Evolutionary conservation across 2,329 filamentous ascomycete genomes (phyloP), one percentile per base, ranked within the genome.

Genomic region (Diaporthe helianthi): DNA sequence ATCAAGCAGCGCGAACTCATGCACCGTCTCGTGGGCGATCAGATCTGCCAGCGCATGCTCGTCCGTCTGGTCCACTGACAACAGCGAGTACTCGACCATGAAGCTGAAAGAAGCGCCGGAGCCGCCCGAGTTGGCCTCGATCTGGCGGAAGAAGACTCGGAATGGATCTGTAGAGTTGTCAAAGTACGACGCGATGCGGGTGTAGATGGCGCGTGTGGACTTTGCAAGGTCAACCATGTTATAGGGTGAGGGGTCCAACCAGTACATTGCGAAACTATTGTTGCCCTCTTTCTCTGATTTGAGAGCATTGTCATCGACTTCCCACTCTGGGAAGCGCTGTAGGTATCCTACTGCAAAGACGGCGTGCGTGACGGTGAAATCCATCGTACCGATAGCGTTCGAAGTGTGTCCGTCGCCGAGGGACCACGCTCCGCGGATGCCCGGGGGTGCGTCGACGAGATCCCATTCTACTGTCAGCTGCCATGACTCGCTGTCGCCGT

Each of bases 21-120:
- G 71, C 29, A 72, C 54, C 2, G 69, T 66, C 68, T 72, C 71
- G 61, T 72, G 71, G 9, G 71, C 65, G 3, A 72, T 49, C 22
- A 72, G 44, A 33, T 72, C 67, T 4, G 53, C 65, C 22, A 72
- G 36, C 6, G 17, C 33, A n/a, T 51, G 47, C 38, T 65, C 36
- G 8, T 53, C 33, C 26, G n/a, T 41, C 47, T 69, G 38, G 19
- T 33, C 52, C 1, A 65, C 60, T 29, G 60, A 67, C 29, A 8
- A 12, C 10, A 54, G 41, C 17, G 68, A 69, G 53, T 69, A 69
- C 68, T 69, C 68, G 44, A 69, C 31, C 61, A 69, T 22, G 63
- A 69, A 69, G 51, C 60, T 66, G 12, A 49, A 31, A 17, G 63
- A 52, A 15, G 68, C 61, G n/a, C 63, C 63, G 4, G 55, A 54